These are phyloP conservation scores for Coprinopsis sp. DNA, from an alignment of 768 basidiomycete species.

Conservation along the genomic window DNA sequence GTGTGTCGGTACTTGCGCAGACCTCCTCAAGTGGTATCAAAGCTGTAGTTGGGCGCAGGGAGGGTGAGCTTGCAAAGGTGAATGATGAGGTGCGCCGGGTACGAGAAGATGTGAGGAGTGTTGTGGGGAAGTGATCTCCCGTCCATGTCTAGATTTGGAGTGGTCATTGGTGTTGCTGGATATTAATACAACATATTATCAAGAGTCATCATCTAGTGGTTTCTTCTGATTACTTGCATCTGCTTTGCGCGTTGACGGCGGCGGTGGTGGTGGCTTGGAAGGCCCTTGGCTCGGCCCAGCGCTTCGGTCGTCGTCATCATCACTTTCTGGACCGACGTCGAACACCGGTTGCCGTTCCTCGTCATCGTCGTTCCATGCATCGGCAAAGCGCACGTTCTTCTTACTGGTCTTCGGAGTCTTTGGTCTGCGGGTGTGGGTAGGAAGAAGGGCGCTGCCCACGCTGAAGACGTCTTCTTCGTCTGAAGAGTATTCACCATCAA, in stretches of 20 bases:
- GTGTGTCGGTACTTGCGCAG: slow-evolving; percentile 48
- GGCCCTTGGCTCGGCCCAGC: slow-evolving; percentile 1
- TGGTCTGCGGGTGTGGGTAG: neutral
- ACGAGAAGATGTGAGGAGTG: slow-evolving; percentile 30
- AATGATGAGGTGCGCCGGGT: slow-evolving; percentile 37
- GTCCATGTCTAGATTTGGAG: slow-evolving; percentile 33
- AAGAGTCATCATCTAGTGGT: neutral
- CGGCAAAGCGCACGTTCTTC: slow-evolving; percentile 10
- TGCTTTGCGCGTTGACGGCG: neutral
- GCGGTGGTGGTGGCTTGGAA: neutral
- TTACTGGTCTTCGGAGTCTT: slow-evolving; percentile 7
- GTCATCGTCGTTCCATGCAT: slow-evolving; percentile 18
- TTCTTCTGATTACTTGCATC: neutral
- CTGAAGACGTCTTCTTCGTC: slow-evolving; percentile 41
- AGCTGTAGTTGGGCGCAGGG: slow-evolving; percentile 35
- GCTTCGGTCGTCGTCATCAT: slow-evolving; percentile 36
- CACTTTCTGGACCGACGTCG: slow-evolving; percentile 60
- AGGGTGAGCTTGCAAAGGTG: slow-evolving; percentile 40
- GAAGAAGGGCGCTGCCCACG: slow-evolving; percentile 9
- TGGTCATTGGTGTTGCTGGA: slow-evolving; percentile 10
- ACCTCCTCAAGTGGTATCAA: slow-evolving; percentile 44
- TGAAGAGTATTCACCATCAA: slow-evolving; percentile 52
- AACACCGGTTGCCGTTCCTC: slow-evolving; percentile 66
- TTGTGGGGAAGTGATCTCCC: slow-evolving; percentile 27
- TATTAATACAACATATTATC: slow-evolving; percentile 8